A percentile compares a stretch with the other conserved stretches of the same genome.
These are phyloP conservation scores for Canna indica DNA, from an alignment of 176 grass and related monocot species.

Conservation along the genomic window DNA sequence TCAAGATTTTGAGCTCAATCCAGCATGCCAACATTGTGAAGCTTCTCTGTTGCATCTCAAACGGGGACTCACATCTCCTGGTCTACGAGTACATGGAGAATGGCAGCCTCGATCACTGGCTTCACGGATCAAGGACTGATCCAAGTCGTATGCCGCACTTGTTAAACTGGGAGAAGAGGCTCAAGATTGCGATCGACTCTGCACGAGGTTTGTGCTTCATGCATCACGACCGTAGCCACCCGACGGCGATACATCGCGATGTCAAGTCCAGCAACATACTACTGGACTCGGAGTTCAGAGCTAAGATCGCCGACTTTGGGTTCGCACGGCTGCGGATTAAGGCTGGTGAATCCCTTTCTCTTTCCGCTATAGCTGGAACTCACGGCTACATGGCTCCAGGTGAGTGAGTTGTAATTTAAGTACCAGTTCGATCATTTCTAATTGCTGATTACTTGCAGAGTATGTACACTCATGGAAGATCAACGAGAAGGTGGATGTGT, in stretches of 20 bases:
- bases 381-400: slow-evolving; percentile 83
- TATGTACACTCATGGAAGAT: slow-evolving; percentile 23
- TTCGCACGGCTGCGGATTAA: slow-evolving; percentile 41
- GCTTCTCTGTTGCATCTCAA: slow-evolving; percentile 50
- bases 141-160: neutral
- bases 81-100: slow-evolving; percentile 82
- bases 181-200: slow-evolving; percentile 46
- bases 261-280: slow-evolving; percentile 80
- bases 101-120: slow-evolving; percentile 42
- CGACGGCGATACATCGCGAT: slow-evolving; percentile 49
- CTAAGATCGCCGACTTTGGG: slow-evolving; percentile 62
- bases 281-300: slow-evolving; percentile 34
- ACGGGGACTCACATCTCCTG: slow-evolving; percentile 26
- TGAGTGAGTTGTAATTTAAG: neutral
- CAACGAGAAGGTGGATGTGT: slow-evolving; percentile 66
- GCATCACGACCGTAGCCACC: slow-evolving; percentile 39
- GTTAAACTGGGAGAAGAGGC: slow-evolving; percentile 47
- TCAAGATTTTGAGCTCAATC: slow-evolving; percentile 36
- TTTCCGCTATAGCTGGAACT: slow-evolving; percentile 35
- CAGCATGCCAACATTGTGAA: slow-evolving; percentile 58
- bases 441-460: slow-evolving; percentile 24
- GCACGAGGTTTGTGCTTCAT: slow-evolving; percentile 49
- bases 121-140: slow-evolving; percentile 13
- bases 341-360: slow-evolving; percentile 28
- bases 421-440: neutral